Evolutionary conservation across 345 rosid species (phyloP), one percentile per base, ranked within the genome.

Genomic region (Cardamine occulta): DNA sequence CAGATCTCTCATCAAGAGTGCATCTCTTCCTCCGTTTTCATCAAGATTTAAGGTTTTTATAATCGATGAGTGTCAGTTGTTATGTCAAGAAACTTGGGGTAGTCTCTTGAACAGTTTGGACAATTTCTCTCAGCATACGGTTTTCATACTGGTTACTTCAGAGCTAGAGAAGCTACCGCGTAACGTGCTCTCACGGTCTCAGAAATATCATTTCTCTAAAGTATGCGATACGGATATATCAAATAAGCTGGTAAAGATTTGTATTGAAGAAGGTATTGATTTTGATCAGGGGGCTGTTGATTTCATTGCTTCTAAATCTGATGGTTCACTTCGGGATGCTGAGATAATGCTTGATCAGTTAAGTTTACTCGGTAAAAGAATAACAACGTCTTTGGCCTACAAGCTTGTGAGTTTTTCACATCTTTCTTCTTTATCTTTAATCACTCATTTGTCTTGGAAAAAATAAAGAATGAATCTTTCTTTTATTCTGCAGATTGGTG

Each of bases 341-440:
- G 97, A 92, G 82, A 95, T 86, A 80, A 88, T 95, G 97, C 93
- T 90, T 39, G 97, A 92, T 78, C 99, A 95, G 83, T 82, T 95
- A 52, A 90, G 97, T 80, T 85, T 91, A 71, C 91, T 94, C 39
- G 97, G 99, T 52, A 90, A 82, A 88, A 87, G 84, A 70, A 84
- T 95, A 31, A 92, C 97, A 6, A 72, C 86, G 70, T 77, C 95
- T 75, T 72, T 89, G 85, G 93, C 85, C 52, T 86, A 89, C 68
- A 97, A 91, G 82, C 96, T 95, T 17, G 99, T 95, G 60, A 88
- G 97, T 88, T 49, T 49, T 2, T 10, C 47, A 18, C 72, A 64
- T 47, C 63, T 40, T 51, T 66, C 66, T 56, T 48, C 60, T 23
- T 42, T 35, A 4, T 7, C n/a, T 14, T 44, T 24, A 37, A n/a